Conservation (phyloP, 345 rosid species). For the Populus pruinosa region DNA sequence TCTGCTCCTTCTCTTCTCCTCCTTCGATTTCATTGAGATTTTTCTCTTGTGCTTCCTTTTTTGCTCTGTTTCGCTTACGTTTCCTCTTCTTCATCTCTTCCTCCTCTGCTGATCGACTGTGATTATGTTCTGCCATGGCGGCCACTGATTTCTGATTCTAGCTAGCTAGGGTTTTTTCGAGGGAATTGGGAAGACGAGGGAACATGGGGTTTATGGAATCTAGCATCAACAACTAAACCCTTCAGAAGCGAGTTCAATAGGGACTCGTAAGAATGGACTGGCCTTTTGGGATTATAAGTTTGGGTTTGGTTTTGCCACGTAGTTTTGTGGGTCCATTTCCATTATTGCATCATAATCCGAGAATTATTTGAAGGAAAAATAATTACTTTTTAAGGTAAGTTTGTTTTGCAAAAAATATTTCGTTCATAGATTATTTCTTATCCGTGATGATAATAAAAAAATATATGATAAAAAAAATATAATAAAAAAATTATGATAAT, state of each 20-base stretch:
- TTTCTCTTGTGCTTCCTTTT: background rate
- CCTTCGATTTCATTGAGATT: conserved; percentile 5
- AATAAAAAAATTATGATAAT: no score
- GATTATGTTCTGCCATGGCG: conserved; percentile 1
- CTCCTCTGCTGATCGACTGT: background rate
- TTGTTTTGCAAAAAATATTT: no score
- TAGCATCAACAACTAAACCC: background rate
- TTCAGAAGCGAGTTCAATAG: background rate
- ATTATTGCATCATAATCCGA: no score
- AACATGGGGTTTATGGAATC: background rate
- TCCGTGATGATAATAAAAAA: no score
- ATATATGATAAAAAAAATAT: no score
- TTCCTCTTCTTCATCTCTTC: conserved; percentile 11
- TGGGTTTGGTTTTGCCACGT: no score
- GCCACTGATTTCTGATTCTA: background rate
- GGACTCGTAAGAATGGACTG: background rate
- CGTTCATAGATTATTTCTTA: no score
- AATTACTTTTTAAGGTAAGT: no score
- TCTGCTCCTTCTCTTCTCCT: conserved; percentile 1
- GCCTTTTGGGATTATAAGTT: background rate
- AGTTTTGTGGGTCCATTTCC: no score
- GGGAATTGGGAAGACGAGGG: background rate
- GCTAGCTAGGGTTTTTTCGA: background rate
- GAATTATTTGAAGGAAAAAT: no score
- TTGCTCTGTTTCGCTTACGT: conserved; percentile 19